Evolutionary conservation across 2,329 filamentous ascomycete species (phyloP), one percentile per base, ranked within the genome.

Genomic region (Trichoderma citrinoviride): DNA sequence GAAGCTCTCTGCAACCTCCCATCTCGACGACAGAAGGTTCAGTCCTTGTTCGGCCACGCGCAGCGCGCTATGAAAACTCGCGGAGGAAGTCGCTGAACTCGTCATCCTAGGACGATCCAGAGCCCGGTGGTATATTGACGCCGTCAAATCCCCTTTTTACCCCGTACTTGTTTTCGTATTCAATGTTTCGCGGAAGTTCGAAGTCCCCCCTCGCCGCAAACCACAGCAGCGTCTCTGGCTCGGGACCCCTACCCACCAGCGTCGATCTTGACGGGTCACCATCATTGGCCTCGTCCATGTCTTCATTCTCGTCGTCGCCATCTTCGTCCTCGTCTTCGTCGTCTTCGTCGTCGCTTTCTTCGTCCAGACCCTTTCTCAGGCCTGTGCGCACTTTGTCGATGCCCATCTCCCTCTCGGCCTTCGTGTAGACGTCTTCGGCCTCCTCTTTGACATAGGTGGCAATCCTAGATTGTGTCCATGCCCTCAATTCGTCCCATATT

Each of bases 361-460:
- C 81, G 55, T 83, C 82, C 14, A 86, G 71, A 3, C 76, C 80
- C 69, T 85, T 82, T 72, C 76, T 83, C 72, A 95, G 75, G 0
- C 91, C 91, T 0, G 91, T 94, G 43, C 87, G 82, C 52, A 93
- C 89, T 70, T 86, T 89, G 71, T 90, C 85, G 12, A 89, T 75
- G 7, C 91, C 91, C 65, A 74, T 69, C 65, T 84, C 86, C 58
- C 85, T 82, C 79, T 95, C 92, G 70, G 89, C 88, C 3, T 85
- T 80, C 2, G 90, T 94, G 74, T 87, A 95, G 64, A 88, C 82
- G 64, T 90, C 88, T n/a, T 72, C 73, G 0, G 80, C 80, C 68
- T 80, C 79, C 23, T 80, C 79, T 40, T 75, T 71, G 43, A 79
- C 79, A 63, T 82, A 80, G 25, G 73, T 72, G 12, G 73, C 73